These are phyloP conservation scores for Aureobasidium sp. DNA, from an alignment of 2,329 filamentous ascomycete genomes.

Conservation along the genomic window DNA sequence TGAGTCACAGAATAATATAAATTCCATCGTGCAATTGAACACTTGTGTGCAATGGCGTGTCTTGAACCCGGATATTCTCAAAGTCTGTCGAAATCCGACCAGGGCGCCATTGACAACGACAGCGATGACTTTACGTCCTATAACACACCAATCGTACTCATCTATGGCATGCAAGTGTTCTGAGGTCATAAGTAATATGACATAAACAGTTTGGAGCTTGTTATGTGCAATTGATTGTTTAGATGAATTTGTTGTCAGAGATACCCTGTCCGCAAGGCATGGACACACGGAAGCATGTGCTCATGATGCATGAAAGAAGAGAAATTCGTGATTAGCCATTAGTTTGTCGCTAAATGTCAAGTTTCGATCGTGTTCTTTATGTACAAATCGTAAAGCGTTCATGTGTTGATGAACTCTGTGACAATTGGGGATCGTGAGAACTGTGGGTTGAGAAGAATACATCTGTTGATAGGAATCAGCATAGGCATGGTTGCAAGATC, in stretches of 20 bases:
- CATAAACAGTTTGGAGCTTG: no score
- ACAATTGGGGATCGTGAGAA: constrained; percentile 86
- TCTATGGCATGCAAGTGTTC: neutral
- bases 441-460: constrained; percentile 84
- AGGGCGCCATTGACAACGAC: neutral
- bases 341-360: neutral
- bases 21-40: no score
- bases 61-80: no score
- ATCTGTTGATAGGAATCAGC: constrained; percentile 47
- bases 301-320: neutral
- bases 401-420: constrained; percentile 65
- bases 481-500: neutral
- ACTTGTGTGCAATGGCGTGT: no score
- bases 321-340: neutral
- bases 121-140: fast-evolving
- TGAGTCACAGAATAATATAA: neutral
- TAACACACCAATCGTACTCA: neutral
- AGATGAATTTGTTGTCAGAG: neutral
- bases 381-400: neutral
- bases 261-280: neutral
- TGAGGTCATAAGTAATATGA: neutral
- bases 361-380: neutral
- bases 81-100: neutral
- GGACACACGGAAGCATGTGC: neutral
- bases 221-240: neutral